Conservation (phyloP, 2,329 filamentous ascomycete species). For the Microcyclosporella mali region DNA sequence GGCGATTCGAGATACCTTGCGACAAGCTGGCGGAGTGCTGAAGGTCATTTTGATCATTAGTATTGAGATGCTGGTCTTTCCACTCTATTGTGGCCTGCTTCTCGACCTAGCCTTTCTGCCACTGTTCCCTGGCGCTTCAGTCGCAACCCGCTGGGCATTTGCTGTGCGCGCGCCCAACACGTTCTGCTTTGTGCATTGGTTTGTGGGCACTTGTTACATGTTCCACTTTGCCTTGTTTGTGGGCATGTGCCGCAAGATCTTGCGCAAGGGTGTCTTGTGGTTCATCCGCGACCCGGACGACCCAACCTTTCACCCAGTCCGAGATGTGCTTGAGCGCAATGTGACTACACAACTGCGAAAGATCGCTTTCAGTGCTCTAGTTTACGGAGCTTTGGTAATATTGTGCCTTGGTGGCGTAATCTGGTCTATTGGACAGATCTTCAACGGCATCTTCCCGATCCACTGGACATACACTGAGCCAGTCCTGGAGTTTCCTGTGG, state of each 20-base stretch:
- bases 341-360: constrained; percentile 90
- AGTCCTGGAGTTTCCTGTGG: constrained; percentile 87
- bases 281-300: constrained; percentile 98
- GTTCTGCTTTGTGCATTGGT: constrained; percentile 96
- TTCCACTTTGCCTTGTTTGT: constrained; percentile 99
- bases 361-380: constrained; percentile 90
- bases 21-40: constrained; percentile 92
- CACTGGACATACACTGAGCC: constrained; percentile 91
- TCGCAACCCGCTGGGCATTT: constrained; percentile 72
- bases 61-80: constrained; percentile 97
- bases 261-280: constrained; percentile 90
- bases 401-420: constrained; percentile 92
- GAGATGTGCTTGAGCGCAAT: constrained; percentile 89
- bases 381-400: constrained; percentile 89
- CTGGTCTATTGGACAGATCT: constrained; percentile 70
- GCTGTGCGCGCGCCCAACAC: constrained; percentile 74
- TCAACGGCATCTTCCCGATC: constrained; percentile 72
- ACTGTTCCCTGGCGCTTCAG: constrained; percentile 73
- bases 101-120: constrained; percentile 84
- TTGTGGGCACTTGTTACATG: constrained; percentile 98
- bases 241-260: constrained; percentile 96
- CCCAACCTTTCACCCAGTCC: constrained; percentile 94
- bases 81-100: constrained; percentile 87
- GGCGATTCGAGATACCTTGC: constrained; percentile 70
- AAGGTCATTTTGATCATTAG: constrained; percentile 98